Evolutionary conservation across 2,329 filamentous ascomycete genomes (phyloP).

Genomic region (Fusarium miscanthi): DNA sequence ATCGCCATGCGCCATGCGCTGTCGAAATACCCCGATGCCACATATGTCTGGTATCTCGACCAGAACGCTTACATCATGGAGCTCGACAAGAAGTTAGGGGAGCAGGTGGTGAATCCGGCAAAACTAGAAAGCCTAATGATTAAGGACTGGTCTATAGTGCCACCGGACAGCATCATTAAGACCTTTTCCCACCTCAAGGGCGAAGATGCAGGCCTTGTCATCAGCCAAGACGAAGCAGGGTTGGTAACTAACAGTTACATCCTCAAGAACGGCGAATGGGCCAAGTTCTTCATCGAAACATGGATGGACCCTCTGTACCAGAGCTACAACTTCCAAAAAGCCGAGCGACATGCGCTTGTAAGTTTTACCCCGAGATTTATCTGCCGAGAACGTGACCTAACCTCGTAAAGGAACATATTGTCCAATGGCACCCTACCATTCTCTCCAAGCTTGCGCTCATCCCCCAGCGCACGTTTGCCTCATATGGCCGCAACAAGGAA

Average conservation of each 20-base stretch:
- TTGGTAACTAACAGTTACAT: conserved; percentile 82
- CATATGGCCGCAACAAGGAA: conserved; percentile 70
- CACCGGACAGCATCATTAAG: conserved; percentile 96
- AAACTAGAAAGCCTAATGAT: conserved; percentile 84
- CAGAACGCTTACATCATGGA: conserved; percentile 91
- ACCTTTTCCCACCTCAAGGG: conserved; percentile 87
- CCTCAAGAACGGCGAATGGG: conserved; percentile 87
- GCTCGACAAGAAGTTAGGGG: conserved; percentile 74
- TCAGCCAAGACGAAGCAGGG: conserved; percentile 87
- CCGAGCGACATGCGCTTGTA: conserved; percentile 90
- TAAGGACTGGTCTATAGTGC: conserved; percentile 86
- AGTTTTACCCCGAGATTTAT: conserved; percentile 44
- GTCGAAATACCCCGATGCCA: conserved; percentile 78
- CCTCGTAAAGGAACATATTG: conserved; percentile 77
- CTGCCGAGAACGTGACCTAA: not conserved
- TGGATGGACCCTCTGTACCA: conserved; percentile 97
- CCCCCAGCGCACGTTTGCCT: conserved; percentile 86
- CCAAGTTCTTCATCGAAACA: conserved; percentile 89
- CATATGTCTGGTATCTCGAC: conserved; percentile 89
- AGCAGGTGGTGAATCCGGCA: conserved; percentile 74
- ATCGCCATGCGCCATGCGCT: conserved; percentile 91
- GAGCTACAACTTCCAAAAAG: conserved; percentile 96
- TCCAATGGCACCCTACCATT: conserved; percentile 97
- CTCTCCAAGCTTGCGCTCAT: conserved; percentile 89
- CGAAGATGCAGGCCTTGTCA: conserved; percentile 80